Conservation (phyloP, 208 protist species). For the Novymonas esmeraldas region DNA sequence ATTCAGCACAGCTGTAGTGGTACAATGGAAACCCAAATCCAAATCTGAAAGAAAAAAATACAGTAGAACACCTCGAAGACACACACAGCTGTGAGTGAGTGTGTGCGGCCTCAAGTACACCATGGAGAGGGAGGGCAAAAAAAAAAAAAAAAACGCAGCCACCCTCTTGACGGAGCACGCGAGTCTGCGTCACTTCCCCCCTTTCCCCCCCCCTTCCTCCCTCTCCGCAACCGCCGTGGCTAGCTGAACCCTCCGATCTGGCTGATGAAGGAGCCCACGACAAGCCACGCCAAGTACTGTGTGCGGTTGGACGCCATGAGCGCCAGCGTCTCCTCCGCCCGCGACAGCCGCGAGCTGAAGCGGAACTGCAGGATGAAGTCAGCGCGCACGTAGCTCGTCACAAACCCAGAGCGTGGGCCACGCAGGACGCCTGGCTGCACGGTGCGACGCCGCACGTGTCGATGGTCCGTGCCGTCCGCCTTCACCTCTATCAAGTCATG, state of each 20-base stretch:
- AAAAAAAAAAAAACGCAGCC: slow-evolving; percentile 4
- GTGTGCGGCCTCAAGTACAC: background rate
- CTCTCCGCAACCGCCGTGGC: background rate
- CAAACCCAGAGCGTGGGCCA: slow-evolving; percentile 28
- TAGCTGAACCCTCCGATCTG: slow-evolving; percentile 32
- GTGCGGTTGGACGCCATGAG: slow-evolving; percentile 50
- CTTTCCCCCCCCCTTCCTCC: background rate
- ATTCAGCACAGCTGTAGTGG: background rate
- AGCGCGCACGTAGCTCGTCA: slow-evolving; percentile 44
- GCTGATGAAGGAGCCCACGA: slow-evolving; percentile 68
- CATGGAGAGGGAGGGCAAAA: slow-evolving; percentile 1
- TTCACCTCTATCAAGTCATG: slow-evolving; percentile 51
- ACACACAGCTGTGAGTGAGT: no score
- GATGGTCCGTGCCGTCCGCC: slow-evolving; percentile 44
- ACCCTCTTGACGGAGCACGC: no score
- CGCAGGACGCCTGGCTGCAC: slow-evolving; percentile 44
- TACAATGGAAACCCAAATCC: no score
- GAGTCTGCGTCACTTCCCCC: background rate
- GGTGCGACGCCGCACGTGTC: slow-evolving; percentile 48
- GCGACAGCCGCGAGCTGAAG: slow-evolving; percentile 45
- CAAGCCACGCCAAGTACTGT: slow-evolving; percentile 59
- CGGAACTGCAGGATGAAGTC: slow-evolving; percentile 62
- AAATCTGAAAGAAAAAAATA: no score
- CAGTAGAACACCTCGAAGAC: no score
- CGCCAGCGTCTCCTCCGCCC: slow-evolving; percentile 54